Conservation (phyloP, 148 eudicot species). For the Fagopyrum esculentum region DNA sequence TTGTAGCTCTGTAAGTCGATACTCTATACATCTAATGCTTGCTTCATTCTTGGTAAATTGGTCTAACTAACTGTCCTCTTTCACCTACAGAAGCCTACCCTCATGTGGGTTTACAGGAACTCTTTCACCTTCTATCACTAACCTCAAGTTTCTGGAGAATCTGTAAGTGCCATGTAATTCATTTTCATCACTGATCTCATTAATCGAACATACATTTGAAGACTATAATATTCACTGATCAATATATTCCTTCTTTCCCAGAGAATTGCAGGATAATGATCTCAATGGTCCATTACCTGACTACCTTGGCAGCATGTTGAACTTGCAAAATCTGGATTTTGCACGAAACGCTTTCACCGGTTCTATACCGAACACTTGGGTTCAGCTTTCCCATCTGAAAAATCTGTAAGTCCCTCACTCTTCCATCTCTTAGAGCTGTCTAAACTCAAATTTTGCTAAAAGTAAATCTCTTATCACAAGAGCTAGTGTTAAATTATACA, state of each 20-base stretch:
- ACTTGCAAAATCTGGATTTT: slow-evolving; percentile 62
- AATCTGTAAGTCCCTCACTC: slow-evolving; percentile 46
- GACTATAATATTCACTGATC: not conserved
- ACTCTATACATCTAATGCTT: not conserved
- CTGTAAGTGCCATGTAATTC: slow-evolving; percentile 44
- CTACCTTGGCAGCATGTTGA: slow-evolving; percentile 47
- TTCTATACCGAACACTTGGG: slow-evolving; percentile 72
- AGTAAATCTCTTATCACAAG: too few relatives aligned
- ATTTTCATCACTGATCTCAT: not conserved
- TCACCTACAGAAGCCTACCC: slow-evolving; percentile 57
- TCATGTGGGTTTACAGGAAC: slow-evolving; percentile 81
- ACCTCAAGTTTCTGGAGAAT: slow-evolving; percentile 60
- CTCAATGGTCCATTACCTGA: slow-evolving; percentile 73
- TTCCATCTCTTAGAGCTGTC: too few relatives aligned
- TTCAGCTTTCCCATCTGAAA: slow-evolving; percentile 61
- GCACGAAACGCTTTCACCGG: slow-evolving; percentile 63
- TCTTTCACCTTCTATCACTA: slow-evolving; percentile 62
- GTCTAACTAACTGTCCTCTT: not conserved
- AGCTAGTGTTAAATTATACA: too few relatives aligned
- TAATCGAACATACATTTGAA: not conserved
- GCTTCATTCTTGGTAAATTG: not conserved
- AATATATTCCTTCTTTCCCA: slow-evolving; percentile 19
- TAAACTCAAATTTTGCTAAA: too few relatives aligned
- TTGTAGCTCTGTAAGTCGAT: slow-evolving; percentile 55
- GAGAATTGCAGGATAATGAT: slow-evolving; percentile 77